Base-by-base conservation (phyloP, 2,329 filamentous ascomycete species). In the Ascochyta clinopodiicola region DNA sequence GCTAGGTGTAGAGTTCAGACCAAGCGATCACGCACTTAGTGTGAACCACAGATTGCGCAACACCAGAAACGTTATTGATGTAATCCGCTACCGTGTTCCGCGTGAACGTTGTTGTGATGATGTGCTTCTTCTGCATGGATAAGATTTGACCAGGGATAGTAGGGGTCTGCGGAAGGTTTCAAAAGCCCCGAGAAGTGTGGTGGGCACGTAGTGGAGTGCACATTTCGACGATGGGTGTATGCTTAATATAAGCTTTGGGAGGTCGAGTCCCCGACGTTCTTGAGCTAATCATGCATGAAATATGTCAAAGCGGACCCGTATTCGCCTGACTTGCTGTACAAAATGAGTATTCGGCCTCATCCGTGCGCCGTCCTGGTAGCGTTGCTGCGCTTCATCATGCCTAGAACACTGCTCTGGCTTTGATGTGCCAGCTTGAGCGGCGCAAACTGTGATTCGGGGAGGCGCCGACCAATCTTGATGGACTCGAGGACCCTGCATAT, bases 401-500 rank as follows among this genome's bases (percentile, higher is more conserved):
- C 58, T 8, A 62, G 59, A 13, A 72, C 64, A 45, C 64, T 72
- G 34, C 51, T 61, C 39, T 75, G 72, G 17, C 53, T 52, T 25
- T 67, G 63, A 7, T 64, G 59, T 27, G 68, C 64, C 19, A 73
- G 62, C 37, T 68, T 70, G 15, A 72, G 51, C 31, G 67, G 63
- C 17, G 85, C 81, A 71, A 93, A 96, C 48, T 84, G 81, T 25
- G 87, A 83, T 77, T 97, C 93, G 0, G 89, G 82, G 37, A 96
- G 80, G 51, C 92, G 82, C 71, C 85, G 91, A 3, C 88, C 89
- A 1, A 84, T 86, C 63, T 88, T 90, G 63, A 96, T 82, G 72
- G 91, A 93, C 71, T 96, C 90, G n/a, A 96, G 77, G 6, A 91
- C 86, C 91, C 89, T 91, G 62, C 43, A 61, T 50, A 42, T 48